phyloP scores from a whole-genome alignment of 495 filamentous ascomycete species.

The Penicillium coprophilum region DNA sequence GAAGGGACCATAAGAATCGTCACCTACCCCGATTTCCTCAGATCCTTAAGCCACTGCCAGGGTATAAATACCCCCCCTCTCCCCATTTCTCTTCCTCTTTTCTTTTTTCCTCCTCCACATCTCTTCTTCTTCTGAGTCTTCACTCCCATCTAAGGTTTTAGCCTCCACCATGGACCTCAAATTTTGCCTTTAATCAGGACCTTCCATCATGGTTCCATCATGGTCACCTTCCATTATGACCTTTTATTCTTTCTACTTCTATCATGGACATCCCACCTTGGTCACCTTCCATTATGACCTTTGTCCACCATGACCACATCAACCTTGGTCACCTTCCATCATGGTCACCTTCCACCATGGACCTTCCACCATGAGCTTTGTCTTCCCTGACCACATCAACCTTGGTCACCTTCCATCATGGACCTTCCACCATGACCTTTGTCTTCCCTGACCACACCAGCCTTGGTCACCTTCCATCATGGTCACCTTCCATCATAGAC shows the following conservation, averaged over 20 bases:
- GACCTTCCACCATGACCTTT: background rate
- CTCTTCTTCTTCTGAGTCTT: background rate
- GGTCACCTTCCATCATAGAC: background rate
- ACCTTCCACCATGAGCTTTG: no score
- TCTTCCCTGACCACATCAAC: no score
- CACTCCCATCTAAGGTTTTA: background rate
- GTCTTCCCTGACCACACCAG: background rate
- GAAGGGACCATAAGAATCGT: background rate
- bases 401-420: background rate
- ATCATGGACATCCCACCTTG: no score
- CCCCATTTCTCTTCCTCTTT: background rate
- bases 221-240: no score
- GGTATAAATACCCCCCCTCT: background rate
- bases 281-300: no score
- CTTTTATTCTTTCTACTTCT: no score
- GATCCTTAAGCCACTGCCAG: background rate
- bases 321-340: background rate
- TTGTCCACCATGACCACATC: no score
- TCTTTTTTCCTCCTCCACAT: background rate
- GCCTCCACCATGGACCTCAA: background rate
- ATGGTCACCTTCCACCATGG: no score
- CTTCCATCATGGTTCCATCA: no score
- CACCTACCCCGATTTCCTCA: background rate
- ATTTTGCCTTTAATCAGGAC: no score
- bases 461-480: background rate